A percentile compares a stretch with the other conserved stretches of the same genome.
These are phyloP conservation scores for Diospyros lotus DNA, from an alignment of 148 eudicot species.

Conservation along the genomic window DNA sequence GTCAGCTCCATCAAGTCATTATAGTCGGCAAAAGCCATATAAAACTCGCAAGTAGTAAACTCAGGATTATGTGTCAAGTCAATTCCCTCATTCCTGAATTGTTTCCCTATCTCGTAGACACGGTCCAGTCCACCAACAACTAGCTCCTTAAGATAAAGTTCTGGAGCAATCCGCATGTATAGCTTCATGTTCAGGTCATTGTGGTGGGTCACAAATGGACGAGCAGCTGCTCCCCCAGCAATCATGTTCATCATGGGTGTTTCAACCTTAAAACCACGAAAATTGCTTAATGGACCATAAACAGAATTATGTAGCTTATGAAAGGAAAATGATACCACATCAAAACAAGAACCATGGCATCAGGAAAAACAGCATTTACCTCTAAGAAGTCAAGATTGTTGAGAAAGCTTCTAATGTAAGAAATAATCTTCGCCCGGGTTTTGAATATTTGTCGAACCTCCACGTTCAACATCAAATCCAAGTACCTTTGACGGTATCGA, in stretches of 20 bases:
- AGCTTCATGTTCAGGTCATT: slow-evolving; percentile 87
- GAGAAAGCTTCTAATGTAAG: slow-evolving; percentile 70
- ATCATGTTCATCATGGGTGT: slow-evolving; percentile 99
- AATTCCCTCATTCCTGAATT: slow-evolving; percentile 93
- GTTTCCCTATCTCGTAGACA: slow-evolving; percentile 96
- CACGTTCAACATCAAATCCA: slow-evolving; percentile 83
- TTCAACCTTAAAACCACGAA: slow-evolving; percentile 54
- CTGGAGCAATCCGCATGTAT: slow-evolving; percentile 97
- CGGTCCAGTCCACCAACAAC: slow-evolving; percentile 94
- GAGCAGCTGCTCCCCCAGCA: slow-evolving; percentile 98
- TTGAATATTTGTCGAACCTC: slow-evolving; percentile 78
- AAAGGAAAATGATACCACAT: neutral
- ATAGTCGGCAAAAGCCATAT: slow-evolving; percentile 97
- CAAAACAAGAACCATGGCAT: slow-evolving; percentile 2
- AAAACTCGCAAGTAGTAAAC: slow-evolving; percentile 95
- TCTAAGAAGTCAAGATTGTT: slow-evolving; percentile 71
- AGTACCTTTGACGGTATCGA: slow-evolving; percentile 87
- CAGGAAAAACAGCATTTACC: slow-evolving; percentile 33
- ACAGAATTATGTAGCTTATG: neutral
- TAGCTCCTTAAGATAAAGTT: slow-evolving; percentile 88
- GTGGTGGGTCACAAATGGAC: slow-evolving; percentile 93
- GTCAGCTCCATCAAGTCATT: slow-evolving; percentile 90
- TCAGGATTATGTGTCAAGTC: slow-evolving; percentile 98
- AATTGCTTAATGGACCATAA: slow-evolving; percentile 2
- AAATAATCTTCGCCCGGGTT: slow-evolving; percentile 63